Conservation (phyloP, 192 early-diverging fungal species). For the Backusella parvicylindrica region DNA sequence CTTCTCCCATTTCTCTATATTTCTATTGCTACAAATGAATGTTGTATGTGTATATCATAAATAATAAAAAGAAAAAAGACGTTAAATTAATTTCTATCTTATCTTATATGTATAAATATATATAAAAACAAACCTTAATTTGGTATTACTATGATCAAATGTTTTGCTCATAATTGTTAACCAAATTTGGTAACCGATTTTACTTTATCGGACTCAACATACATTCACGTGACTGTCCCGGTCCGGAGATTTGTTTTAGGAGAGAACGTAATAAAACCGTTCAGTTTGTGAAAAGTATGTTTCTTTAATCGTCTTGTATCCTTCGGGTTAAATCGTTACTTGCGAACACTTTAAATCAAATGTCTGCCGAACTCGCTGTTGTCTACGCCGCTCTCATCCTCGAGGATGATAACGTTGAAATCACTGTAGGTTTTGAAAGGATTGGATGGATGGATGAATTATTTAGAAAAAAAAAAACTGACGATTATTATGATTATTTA, state of each 20-base stretch:
- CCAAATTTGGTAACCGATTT: background rate
- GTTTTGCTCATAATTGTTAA: background rate
- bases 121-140: too few species aligned
- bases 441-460: background rate
- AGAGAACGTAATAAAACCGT: background rate
- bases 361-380: conserved; percentile 80
- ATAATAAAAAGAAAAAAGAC: background rate
- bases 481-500: conserved; percentile 14
- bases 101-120: too few species aligned
- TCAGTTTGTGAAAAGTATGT: background rate
- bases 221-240: background rate
- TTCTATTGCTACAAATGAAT: background rate
- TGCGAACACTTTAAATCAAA: conserved; percentile 2
- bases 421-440: conserved; percentile 75
- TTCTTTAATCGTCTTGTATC: conserved; percentile 18
- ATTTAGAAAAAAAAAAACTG: background rate
- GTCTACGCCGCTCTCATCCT: conserved; percentile 98
- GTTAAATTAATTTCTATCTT: background rate
- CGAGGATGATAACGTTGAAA: conserved; percentile 93
- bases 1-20: background rate
- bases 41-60: background rate
- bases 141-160: background rate
- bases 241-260: background rate
- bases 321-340: conserved; percentile 17
- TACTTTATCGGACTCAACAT: background rate